Evolutionary conservation across 305 asterid species (phyloP).

Genomic region (Fraxinus angustifolia): DNA sequence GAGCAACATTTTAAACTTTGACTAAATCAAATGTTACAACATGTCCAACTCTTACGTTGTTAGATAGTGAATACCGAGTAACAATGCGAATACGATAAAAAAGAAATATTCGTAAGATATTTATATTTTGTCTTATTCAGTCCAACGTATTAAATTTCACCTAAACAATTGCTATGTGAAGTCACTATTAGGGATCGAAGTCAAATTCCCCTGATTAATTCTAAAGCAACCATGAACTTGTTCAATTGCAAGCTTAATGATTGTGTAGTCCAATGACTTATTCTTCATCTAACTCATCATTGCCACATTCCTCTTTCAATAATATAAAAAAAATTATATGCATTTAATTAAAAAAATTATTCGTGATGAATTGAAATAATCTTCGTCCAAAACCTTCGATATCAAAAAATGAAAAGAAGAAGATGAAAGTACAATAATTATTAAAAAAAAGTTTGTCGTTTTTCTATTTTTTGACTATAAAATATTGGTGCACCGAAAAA

Average conservation of each 20-base stretch:
- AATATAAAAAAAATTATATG: background rate
- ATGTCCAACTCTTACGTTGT: background rate
- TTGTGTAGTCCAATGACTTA: background rate
- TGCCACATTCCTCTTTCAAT: slow-evolving; percentile 1
- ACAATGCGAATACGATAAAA: too few relatives aligned
- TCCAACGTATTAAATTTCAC: background rate
- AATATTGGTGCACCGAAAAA: background rate
- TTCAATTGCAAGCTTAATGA: slow-evolving; percentile 8
- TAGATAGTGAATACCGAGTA: background rate
- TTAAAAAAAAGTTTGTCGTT: too few relatives aligned
- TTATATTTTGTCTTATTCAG: background rate
- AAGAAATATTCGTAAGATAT: background rate
- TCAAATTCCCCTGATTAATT: background rate
- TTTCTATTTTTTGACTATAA: background rate
- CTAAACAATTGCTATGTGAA: background rate
- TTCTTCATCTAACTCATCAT: slow-evolving; percentile 1
- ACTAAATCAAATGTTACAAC: background rate
- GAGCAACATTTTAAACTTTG: background rate
- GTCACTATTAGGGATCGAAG: background rate
- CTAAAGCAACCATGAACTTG: background rate
- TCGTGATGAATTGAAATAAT: background rate
- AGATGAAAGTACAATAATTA: background rate
- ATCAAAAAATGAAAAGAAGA: background rate
- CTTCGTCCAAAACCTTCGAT: background rate
- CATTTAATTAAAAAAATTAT: background rate